Base-by-base conservation (phyloP, 2,329 filamentous ascomycete species). In the Chrysoporthe deuterocubensis region DNA sequence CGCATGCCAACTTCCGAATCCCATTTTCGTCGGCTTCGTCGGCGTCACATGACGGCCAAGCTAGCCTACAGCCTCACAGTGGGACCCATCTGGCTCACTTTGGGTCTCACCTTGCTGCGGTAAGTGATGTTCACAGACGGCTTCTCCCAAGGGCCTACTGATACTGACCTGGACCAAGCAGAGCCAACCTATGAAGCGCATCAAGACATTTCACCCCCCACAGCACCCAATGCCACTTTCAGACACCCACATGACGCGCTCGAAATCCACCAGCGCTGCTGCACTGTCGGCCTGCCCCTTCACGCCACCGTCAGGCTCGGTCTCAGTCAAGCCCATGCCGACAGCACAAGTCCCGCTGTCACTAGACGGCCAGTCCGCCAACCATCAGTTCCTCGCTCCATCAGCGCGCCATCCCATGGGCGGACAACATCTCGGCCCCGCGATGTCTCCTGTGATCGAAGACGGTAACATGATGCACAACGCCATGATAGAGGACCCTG, bases 171-270 rank as follows among this genome's bases (percentile, higher is more conserved):
- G 42, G 64, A 59, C 74, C 72, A 43, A 34, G 18, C 43, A 44
- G 7, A 46, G 59, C 14, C 59, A 61, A 11, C 4, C 21, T 2
- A 75, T 77, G 75, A 76, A 77, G 67, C 71, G 75, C 16, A 72
- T 74, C 26, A 76, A 76, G 67, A 77, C 75, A 4, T 71, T 70
- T 11, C 74, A 76, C 66, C 42, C 57, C 9, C 50, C 50, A 1
- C 76, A 76, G 42, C 78, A 78, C 66, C 62, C 65, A 16, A 62
- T 64, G 52, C 54, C 43, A 40, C 44, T 54, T 8, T 72, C 75
- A 9, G 75, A 78, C 1, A 76, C 79, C 42, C 75, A 76, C 69
- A 85, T 85, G 83, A 77, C 79, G 72, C 81, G 83, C 66, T 80
- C 77, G 65, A 74, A 76, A 16, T 85, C 83, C 50, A 81, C 77